These are phyloP conservation scores for Bertia moriformis DNA, from an alignment of 2,329 filamentous ascomycete species.

Conservation along the genomic window DNA sequence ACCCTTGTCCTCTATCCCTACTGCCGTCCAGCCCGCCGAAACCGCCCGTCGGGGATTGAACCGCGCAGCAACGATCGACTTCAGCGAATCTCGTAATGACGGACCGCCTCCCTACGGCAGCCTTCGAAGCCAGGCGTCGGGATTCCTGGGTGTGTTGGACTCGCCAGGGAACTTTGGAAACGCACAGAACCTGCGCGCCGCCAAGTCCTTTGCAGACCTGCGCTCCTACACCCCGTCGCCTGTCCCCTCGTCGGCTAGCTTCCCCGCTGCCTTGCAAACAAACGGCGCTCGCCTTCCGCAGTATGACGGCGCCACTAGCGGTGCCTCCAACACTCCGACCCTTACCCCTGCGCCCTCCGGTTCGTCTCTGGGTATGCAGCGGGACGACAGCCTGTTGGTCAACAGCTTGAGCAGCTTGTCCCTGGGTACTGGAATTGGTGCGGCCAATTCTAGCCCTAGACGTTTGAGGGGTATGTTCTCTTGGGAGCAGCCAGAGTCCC, in stretches of 20 bases:
- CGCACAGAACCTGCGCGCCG: constrained; percentile 72
- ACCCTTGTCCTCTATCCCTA: constrained; percentile 37
- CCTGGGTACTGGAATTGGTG: constrained; percentile 6
- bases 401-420: constrained; percentile 17
- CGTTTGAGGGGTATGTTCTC: constrained; percentile 1
- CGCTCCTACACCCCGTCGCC: constrained; percentile 91
- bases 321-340: constrained; percentile 2
- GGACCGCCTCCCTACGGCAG: constrained; percentile 59
- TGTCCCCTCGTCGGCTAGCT: constrained; percentile 77
- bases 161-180: constrained; percentile 33
- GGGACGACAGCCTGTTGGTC: constrained; percentile 26
- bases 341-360: constrained; percentile 12
- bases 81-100: constrained; percentile 60
- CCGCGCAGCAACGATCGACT: constrained; percentile 93
- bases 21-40: constrained; percentile 54
- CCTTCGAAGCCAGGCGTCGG: constrained; percentile 76
- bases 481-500: constrained; percentile 12
- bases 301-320: constrained; percentile 34
- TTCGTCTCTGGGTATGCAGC: constrained; percentile 21
- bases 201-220: constrained; percentile 92
- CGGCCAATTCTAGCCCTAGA: neutral
- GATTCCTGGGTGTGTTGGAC: constrained; percentile 49
- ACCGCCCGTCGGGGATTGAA: constrained; percentile 73
- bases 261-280: constrained; percentile 21
- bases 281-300: constrained; percentile 25